Base-by-base conservation (phyloP, 805 yeast genomes). In the Myxozyma neotropica region DNA sequence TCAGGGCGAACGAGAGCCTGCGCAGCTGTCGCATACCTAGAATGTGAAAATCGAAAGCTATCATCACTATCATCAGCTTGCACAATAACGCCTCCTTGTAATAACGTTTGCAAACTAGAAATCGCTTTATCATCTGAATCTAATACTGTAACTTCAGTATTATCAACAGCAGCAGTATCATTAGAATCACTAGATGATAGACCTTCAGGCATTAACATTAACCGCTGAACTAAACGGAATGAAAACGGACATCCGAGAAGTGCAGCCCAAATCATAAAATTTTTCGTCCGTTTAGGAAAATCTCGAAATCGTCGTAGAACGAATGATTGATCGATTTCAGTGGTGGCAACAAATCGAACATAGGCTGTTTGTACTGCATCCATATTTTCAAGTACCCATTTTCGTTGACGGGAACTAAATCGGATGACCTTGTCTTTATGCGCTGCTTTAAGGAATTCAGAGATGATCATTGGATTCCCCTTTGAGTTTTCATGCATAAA, bases 241-340 rank as follows among this genome's bases (percentile, higher is more conserved):
- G 66, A 53, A 52, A 64, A 64, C 4, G 67, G 56, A 6, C 54
- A 31, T 5, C 64, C 67, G 15, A 59, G 49, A 12, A 64, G 50
- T 19, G 62, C 54, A 4, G 67, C 67, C 67, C 67, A 64, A 12
- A 31, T 43, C 43, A 64, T 45, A 24, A 64, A 64, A 24, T 49
- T 55, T 7, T 53, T 38, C 19, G 58, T 44, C 13, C 63, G 52
- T 21, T 55, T 55, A n/a, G 67, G 66, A 39, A 55, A 54, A 19
- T 62, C 66, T 8, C 54, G 53, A 27, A 64, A 53, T 40, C 64
- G 58, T 10, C 62, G 35, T 12, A 64, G 27, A 19, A 63, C 45
- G 39, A 63, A 59, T 12, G 58, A 13, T 17, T 45, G 39, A 49
- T 63, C 66, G 10, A 63, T 23, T 12, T 61, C 66, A 1, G 64